Evolutionary conservation across 2,329 filamentous ascomycete genomes (phyloP).

Genomic region (Diaporthe citriasiana): DNA sequence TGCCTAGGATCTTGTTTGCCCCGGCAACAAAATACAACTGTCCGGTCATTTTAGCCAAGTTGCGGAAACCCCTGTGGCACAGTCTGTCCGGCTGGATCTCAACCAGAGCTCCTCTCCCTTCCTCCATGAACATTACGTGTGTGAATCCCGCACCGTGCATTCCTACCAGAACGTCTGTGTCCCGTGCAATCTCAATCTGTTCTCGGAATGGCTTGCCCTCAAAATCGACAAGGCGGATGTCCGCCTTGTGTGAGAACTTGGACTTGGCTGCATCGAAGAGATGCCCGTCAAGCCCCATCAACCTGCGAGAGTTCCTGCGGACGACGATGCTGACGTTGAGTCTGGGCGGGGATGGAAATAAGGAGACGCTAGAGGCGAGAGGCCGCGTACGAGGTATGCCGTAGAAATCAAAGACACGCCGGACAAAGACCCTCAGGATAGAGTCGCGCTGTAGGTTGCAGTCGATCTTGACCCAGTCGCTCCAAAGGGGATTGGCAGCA

Average conservation of each 20-base stretch:
- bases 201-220: conserved; percentile 53
- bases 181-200: conserved; percentile 53
- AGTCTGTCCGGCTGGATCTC: conserved; percentile 58
- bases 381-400: conserved; percentile 40
- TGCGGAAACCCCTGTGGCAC: conserved; percentile 56
- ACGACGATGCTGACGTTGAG: conserved; percentile 52
- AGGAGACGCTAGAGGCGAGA: neutral
- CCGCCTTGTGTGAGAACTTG: neutral
- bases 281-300: conserved; percentile 47
- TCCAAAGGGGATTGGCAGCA: conserved; percentile 58
- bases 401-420: conserved; percentile 51
- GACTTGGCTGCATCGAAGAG: neutral
- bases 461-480: conserved; percentile 53
- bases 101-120: conserved; percentile 52
- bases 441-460: conserved; percentile 49
- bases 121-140: conserved; percentile 57
- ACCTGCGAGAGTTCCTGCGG: conserved; percentile 50
- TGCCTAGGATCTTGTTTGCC: conserved; percentile 1
- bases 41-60: conserved; percentile 54
- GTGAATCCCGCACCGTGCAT: conserved; percentile 61
- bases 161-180: conserved; percentile 59
- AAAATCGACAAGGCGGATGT: conserved; percentile 52
- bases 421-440: conserved; percentile 51
- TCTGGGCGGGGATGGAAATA: neutral
- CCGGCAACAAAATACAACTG: conserved; percentile 24